Conservation (phyloP, 2,329 filamentous ascomycete species). For the Claviceps quebecensis region DNA sequence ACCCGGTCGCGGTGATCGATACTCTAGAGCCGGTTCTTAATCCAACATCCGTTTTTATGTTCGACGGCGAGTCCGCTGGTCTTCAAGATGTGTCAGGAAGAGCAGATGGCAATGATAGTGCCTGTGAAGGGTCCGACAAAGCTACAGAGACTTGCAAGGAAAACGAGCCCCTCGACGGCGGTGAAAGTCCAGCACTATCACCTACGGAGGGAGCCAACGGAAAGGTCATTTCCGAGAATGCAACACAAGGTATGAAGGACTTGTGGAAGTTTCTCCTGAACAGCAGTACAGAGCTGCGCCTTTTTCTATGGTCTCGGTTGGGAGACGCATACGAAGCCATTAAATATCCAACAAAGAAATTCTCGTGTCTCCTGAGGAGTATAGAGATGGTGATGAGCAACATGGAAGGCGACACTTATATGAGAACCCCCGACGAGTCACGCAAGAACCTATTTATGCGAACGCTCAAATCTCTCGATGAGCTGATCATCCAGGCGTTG, state of each 20-base stretch:
- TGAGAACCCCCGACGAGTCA: conserved; percentile 42
- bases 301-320: conserved; percentile 86
- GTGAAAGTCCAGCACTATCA: conserved; percentile 4
- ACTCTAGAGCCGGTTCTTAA: conserved; percentile 86
- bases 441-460: conserved; percentile 60
- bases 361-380: conserved; percentile 74
- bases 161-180: neutral
- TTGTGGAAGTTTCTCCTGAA: conserved; percentile 74
- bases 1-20: conserved; percentile 77
- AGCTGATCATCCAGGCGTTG: conserved; percentile 59
- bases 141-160: neutral
- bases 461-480: conserved; percentile 66
- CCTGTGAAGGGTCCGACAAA: neutral
- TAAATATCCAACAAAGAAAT: conserved; percentile 71
- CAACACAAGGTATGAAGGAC: conserved; percentile 50
- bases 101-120: neutral
- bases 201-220: conserved; percentile 3
- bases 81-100: neutral
- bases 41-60: conserved; percentile 40
- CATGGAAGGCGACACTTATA: conserved; percentile 48
- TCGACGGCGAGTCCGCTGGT: conserved; percentile 7
- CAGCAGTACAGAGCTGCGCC: conserved; percentile 66
- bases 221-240: conserved; percentile 35
- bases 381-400: conserved; percentile 67
- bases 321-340: conserved; percentile 79